Evolutionary conservation across 163 green algal genomes (phyloP).

Genomic region (Volvox carteri): DNA sequence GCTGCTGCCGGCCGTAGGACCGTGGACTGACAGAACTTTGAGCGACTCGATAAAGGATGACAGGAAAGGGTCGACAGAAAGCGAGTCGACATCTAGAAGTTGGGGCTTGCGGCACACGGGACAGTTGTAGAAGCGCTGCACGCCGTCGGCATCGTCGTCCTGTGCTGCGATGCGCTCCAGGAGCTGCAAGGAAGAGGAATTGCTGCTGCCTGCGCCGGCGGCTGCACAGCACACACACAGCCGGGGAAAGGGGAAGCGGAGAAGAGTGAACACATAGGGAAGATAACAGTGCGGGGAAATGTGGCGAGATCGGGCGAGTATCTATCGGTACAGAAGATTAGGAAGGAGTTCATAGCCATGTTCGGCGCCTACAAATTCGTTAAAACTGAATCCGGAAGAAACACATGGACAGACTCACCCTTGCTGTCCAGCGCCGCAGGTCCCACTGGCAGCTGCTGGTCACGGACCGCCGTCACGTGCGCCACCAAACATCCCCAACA

Average conservation of each 20-base stretch:
- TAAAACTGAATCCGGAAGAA: no score
- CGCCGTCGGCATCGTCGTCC: background rate
- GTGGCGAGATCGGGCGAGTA: no score
- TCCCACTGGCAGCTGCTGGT: conserved; percentile 35
- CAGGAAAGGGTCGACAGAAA: conserved; percentile 85
- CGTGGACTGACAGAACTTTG: conserved; percentile 48
- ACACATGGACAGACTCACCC: no score
- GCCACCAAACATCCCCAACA: conserved; percentile 92
- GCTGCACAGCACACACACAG: no score
- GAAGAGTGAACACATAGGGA: no score
- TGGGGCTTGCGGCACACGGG: conserved; percentile 90
- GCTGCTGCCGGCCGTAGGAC: background rate
- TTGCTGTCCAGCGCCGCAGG: conserved; percentile 3
- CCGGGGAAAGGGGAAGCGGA: no score
- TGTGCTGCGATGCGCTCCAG: conserved; percentile 68
- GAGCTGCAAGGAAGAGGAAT: conserved; percentile 25
- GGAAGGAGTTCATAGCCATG: no score
- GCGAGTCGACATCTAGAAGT: conserved; percentile 78
- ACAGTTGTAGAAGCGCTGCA: conserved; percentile 81
- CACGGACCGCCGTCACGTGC: conserved; percentile 62
- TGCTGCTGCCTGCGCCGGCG: background rate
- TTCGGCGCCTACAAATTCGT: no score
- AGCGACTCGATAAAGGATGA: conserved; percentile 77
- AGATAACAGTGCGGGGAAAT: no score
- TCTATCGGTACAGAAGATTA: no score